phyloP scores from a whole-genome alignment of 2,329 filamentous ascomycete genomes.

The Fusarium vanettenii region DNA sequence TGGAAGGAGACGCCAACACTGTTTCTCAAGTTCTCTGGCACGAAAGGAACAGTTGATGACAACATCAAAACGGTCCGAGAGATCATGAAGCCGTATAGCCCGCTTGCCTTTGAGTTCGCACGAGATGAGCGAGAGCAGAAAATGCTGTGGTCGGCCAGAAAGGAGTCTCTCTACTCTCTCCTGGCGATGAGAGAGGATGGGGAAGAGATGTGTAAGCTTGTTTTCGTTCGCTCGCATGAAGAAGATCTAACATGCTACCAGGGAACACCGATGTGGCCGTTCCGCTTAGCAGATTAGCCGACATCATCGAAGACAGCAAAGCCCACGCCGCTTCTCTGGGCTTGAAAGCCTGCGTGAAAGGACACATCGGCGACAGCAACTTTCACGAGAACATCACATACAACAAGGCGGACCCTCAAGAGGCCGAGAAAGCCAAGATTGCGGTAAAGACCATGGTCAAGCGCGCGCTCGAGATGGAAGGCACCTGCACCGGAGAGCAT shows the following conservation, averaged over 20 bases:
- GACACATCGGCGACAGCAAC: not conserved
- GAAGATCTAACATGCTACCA: not conserved
- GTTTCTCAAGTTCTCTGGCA: conserved; percentile 70
- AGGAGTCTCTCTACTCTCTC: not conserved
- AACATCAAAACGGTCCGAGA: not conserved
- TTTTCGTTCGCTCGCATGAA: no score
- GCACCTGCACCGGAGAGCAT: not conserved
- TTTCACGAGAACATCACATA: not conserved
- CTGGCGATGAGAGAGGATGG: not conserved
- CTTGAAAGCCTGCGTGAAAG: not conserved
- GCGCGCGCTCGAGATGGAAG: not conserved
- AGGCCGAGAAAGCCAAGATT: not conserved
- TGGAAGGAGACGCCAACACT: conserved; percentile 79
- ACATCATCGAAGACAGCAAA: not conserved
- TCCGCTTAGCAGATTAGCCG: not conserved
- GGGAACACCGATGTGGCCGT: not conserved
- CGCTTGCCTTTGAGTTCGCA: not conserved
- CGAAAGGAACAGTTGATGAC: not conserved
- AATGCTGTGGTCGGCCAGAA: not conserved
- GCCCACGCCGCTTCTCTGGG: not conserved
- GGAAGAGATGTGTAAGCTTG: not conserved
- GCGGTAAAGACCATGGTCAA: not conserved
- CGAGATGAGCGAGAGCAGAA: not conserved
- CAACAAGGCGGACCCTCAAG: not conserved
- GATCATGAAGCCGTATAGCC: not conserved